Evolutionary conservation across 2,329 filamentous ascomycete species (phyloP).

Genomic region (Cordyceps militaris): DNA sequence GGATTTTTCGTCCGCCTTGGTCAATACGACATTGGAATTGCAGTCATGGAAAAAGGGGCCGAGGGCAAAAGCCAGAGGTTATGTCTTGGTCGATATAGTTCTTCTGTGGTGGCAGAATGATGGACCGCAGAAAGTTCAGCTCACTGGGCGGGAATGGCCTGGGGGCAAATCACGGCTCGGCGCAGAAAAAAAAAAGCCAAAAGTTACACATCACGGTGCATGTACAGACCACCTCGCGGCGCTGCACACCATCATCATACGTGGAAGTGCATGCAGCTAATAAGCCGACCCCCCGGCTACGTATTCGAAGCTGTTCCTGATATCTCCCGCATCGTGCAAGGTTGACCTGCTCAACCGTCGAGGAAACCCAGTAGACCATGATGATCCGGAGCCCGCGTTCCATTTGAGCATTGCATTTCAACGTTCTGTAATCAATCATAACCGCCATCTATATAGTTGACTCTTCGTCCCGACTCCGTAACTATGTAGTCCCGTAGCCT

Average conservation of each 20-base stretch:
- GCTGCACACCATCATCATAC: not conserved
- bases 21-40: too few relatives aligned
- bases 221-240: not conserved
- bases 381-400: too few relatives aligned
- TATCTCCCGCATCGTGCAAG: not conserved
- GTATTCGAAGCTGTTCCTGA: not conserved
- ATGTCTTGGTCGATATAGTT: too few relatives aligned
- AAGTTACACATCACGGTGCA: slow-evolving; percentile 2
- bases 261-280: not conserved
- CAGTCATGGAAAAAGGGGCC: too few relatives aligned
- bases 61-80: not conserved
- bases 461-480: not conserved
- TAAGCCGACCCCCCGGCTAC: not conserved
- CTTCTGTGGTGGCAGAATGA: not conserved
- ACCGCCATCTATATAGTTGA: not conserved
- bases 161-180: not conserved
- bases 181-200: not conserved
- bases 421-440: too few relatives aligned
- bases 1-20: too few relatives aligned
- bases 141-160: not conserved
- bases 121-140: not conserved
- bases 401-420: too few relatives aligned
- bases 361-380: too few relatives aligned
- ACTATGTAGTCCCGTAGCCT: not conserved
- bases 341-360: too few relatives aligned